Conservation (phyloP, 2,329 filamentous ascomycete genomes). For the Fusarium algeriense region DNA sequence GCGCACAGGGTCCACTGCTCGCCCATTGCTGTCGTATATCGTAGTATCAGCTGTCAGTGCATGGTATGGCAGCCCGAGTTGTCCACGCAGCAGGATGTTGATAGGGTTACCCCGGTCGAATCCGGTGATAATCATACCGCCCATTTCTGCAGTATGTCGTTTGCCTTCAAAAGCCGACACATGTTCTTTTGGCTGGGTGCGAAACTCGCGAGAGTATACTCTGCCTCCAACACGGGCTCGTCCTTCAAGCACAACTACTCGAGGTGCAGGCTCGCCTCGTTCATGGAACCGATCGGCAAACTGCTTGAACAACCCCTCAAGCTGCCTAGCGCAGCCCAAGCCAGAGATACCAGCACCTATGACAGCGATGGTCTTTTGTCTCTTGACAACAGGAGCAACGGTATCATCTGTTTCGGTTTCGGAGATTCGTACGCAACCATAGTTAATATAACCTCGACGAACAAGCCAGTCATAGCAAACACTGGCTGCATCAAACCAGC, state of each 20-base stretch:
- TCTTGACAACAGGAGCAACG: constrained; percentile 54
- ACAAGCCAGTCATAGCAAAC: constrained; percentile 94
- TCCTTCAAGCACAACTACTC: constrained; percentile 86
- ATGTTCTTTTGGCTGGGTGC: constrained; percentile 67
- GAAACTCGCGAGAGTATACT: constrained; percentile 84
- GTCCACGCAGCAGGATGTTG: constrained; percentile 89
- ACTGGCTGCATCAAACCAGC: constrained; percentile 90
- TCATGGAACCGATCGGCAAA: constrained; percentile 76
- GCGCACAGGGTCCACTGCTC: constrained; percentile 79
- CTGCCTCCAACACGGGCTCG: constrained; percentile 88
- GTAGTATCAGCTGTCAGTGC: constrained; percentile 83
- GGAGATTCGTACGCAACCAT: constrained; percentile 82
- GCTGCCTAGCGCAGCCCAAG: constrained; percentile 88
- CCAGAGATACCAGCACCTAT: constrained; percentile 96
- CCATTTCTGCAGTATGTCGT: constrained; percentile 91
- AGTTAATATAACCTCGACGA: constrained; percentile 94
- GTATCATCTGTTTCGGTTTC: constrained; percentile 58
- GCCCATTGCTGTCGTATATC: constrained; percentile 87
- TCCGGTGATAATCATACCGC: constrained; percentile 97
- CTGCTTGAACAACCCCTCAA: constrained; percentile 87
- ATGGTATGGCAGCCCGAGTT: constrained; percentile 89
- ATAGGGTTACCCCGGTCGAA: constrained; percentile 96
- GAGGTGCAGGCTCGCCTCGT: constrained; percentile 75
- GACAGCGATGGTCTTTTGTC: constrained; percentile 81
- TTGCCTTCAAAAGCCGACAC: constrained; percentile 67